phyloP scores from a whole-genome alignment of 345 rosid genomes.

The Punica granatum region DNA sequence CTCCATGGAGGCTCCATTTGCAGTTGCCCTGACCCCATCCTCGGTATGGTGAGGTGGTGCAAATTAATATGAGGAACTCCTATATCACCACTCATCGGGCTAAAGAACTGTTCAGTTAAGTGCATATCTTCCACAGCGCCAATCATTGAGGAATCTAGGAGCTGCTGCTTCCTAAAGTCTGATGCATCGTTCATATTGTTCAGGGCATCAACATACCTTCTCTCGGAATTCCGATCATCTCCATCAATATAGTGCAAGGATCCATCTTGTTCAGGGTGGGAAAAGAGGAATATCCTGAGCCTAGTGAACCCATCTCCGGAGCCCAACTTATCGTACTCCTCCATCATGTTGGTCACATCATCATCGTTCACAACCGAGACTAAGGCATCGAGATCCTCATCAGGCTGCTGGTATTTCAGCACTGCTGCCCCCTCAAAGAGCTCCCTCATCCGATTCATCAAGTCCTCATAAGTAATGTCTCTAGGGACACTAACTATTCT shows the following conservation, averaged over 20 bases:
- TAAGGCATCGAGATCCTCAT: slow-evolving; percentile 98
- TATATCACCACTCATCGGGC: slow-evolving; percentile 45
- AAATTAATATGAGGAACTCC: slow-evolving; percentile 45
- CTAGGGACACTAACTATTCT: slow-evolving; percentile 67
- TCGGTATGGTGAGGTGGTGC: slow-evolving; percentile 46
- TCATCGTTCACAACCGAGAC: slow-evolving; percentile 95
- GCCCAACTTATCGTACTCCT: slow-evolving; percentile 91
- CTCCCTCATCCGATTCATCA: slow-evolving; percentile 82
- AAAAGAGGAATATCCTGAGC: slow-evolving; percentile 86
- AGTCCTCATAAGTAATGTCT: slow-evolving; percentile 65
- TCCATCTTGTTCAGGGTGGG: slow-evolving; percentile 61
- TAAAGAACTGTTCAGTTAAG: slow-evolving; percentile 32
- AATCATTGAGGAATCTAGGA: slow-evolving; percentile 36
- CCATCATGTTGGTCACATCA: slow-evolving; percentile 95
- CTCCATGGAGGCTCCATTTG: slow-evolving; percentile 70
- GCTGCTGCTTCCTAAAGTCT: slow-evolving; percentile 51
- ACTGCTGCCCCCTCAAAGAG: slow-evolving; percentile 67
- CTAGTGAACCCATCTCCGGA: slow-evolving; percentile 87
- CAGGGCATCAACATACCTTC: slow-evolving; percentile 92
- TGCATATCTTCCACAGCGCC: slow-evolving; percentile 23
- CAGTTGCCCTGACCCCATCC: slow-evolving; percentile 28
- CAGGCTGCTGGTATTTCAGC: slow-evolving; percentile 94
- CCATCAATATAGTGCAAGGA: slow-evolving; percentile 56
- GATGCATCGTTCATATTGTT: slow-evolving; percentile 71
- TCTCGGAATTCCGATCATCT: slow-evolving; percentile 77